phyloP scores from a whole-genome alignment of 164 flowering plant genomes.

The Sedum album region DNA sequence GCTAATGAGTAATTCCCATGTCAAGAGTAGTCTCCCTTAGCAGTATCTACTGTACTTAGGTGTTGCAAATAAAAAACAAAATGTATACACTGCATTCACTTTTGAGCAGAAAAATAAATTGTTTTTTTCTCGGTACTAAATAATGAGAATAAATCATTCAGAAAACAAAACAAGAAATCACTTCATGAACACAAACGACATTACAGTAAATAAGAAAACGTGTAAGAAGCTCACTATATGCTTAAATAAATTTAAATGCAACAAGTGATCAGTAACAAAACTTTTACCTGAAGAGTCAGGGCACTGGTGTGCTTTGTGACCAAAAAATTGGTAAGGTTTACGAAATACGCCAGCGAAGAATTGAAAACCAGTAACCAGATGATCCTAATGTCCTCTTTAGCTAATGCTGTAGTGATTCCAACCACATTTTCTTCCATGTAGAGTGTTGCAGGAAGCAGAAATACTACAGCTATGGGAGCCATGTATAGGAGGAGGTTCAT shows the following conservation, averaged over 20 bases:
- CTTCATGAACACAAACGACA: not conserved
- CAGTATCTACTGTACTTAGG: not conserved
- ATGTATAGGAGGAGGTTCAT: conserved; percentile 63
- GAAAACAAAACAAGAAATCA: not conserved
- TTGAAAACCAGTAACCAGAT: conserved; percentile 58
- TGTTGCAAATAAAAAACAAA: not conserved
- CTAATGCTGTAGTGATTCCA: conserved; percentile 55
- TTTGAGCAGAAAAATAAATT: not conserved
- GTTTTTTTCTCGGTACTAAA: not conserved
- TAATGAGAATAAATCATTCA: not conserved
- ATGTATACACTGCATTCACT: no score
- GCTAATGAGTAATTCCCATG: not conserved
- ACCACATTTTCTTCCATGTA: conserved; percentile 61
- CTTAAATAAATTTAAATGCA: not conserved
- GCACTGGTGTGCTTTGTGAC: conserved; percentile 73
- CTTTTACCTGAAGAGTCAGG: conserved; percentile 54
- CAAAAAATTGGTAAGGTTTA: conserved; percentile 60
- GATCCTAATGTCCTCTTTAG: conserved; percentile 51
- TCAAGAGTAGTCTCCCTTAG: not conserved
- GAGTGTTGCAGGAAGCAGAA: conserved; percentile 62
- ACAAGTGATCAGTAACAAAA: not conserved
- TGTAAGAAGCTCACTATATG: no score
- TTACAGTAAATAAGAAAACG: no score
- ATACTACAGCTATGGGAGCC: conserved; percentile 68
- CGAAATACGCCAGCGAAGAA: conserved; percentile 57